Conservation (phyloP, 73 alveolate species). For the Tetrahymena malaccensis region DNA sequence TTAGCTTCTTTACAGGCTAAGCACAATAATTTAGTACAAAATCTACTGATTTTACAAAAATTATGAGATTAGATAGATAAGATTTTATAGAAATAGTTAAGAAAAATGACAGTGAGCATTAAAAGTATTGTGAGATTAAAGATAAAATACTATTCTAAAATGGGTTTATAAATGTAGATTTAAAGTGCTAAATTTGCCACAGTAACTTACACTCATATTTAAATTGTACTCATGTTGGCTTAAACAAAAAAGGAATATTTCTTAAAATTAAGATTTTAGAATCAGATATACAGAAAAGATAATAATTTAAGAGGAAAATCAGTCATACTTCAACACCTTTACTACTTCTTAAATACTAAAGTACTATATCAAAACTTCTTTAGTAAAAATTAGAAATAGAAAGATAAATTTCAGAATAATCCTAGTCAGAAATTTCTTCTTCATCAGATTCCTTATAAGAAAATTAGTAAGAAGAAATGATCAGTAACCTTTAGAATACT, state of each 20-base stretch:
- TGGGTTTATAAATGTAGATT: not conserved
- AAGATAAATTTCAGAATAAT: no score
- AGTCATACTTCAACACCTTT: no score
- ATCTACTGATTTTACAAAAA: not conserved
- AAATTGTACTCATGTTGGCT: not conserved
- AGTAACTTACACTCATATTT: not conserved
- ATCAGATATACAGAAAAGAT: no score
- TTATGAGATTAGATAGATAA: not conserved
- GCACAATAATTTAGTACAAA: not conserved
- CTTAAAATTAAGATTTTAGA: no score
- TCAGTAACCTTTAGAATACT: no score
- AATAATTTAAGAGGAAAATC: no score
- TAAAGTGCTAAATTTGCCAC: not conserved
- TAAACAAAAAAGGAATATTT: not conserved
- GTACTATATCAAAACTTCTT: no score
- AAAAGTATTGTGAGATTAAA: not conserved
- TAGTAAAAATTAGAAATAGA: no score
- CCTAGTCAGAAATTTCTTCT: no score
- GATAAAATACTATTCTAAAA: not conserved
- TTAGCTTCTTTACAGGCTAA: not conserved
- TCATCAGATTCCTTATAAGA: no score
- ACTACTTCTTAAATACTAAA: no score
- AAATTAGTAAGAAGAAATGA: no score
- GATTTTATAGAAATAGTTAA: not conserved
- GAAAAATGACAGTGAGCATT: not conserved